Evolutionary conservation across 1,139 yeast genomes (phyloP).

Genomic region (Suhomyces guaymorum): DNA sequence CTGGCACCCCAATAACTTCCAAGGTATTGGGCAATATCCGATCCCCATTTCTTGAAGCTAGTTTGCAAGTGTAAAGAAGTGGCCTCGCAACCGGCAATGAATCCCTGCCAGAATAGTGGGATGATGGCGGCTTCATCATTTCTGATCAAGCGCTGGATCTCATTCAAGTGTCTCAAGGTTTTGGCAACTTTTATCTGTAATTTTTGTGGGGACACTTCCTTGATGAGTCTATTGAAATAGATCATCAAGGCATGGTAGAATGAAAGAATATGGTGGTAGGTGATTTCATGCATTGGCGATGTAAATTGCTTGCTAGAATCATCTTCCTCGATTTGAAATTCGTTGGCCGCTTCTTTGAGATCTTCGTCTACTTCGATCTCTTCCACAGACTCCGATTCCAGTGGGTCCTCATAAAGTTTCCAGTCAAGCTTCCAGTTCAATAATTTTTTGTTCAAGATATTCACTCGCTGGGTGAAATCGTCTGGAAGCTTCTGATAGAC

Average conservation of each 20-base stretch:
- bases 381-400: slow-evolving; percentile 3
- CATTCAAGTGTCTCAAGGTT: slow-evolving; percentile 65
- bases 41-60: slow-evolving; percentile 79
- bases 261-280: slow-evolving; percentile 81
- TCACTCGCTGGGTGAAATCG: slow-evolving; percentile 47
- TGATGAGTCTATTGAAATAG: slow-evolving; percentile 71
- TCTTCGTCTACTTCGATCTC: slow-evolving; percentile 11
- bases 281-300: slow-evolving; percentile 65
- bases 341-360: slow-evolving; percentile 4
- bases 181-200: slow-evolving; percentile 61
- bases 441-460: slow-evolving; percentile 52
- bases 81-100: slow-evolving; percentile 86
- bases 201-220: slow-evolving; percentile 50
- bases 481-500: slow-evolving; percentile 35
- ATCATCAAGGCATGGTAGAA: slow-evolving; percentile 74
- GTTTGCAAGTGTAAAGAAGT: slow-evolving; percentile 56
- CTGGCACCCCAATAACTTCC: slow-evolving; percentile 89
- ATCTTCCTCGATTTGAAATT: slow-evolving; percentile 15
- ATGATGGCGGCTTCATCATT: slow-evolving; percentile 59
- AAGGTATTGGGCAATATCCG: slow-evolving; percentile 69
- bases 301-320: slow-evolving; percentile 35
- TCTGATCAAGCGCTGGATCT: slow-evolving; percentile 58
- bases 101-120: slow-evolving; percentile 88
- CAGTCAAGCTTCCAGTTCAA: slow-evolving; percentile 70
- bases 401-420: slow-evolving; percentile 37